A percentile compares a stretch with the other conserved stretches of the same genome.
Conservation (phyloP, 108 stramenopile species). For the Asterionellopsis glacialis region DNA sequence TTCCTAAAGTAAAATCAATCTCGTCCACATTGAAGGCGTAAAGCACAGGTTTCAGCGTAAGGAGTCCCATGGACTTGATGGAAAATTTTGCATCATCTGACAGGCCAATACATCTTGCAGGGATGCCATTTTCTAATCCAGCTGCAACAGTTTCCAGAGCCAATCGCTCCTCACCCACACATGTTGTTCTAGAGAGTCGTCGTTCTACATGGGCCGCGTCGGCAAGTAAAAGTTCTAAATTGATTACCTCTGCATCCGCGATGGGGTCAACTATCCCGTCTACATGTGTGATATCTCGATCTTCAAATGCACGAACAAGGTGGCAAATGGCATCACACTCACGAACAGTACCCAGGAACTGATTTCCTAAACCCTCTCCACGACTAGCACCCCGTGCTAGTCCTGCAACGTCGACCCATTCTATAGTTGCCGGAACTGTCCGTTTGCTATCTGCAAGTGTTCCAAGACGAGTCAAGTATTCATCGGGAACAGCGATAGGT, state of each 20-base stretch:
- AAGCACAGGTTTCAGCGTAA: constrained; percentile 82
- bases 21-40: constrained; percentile 94
- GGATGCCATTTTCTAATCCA: constrained; percentile 51
- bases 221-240: constrained; percentile 82
- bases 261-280: constrained; percentile 87
- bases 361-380: constrained; percentile 94
- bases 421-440: constrained; percentile 70
- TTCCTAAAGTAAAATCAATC: constrained; percentile 41
- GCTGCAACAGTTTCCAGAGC: constrained; percentile 52
- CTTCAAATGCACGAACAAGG: constrained; percentile 77
- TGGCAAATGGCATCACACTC: constrained; percentile 86
- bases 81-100: constrained; percentile 26
- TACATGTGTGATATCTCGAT: constrained; percentile 80
- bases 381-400: constrained; percentile 85
- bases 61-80: constrained; percentile 67
- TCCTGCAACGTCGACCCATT: constrained; percentile 94
- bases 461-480: constrained; percentile 36
- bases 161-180: constrained; percentile 47
- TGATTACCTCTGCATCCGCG: constrained; percentile 84
- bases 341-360: constrained; percentile 83
- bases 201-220: constrained; percentile 87
- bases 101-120: constrained; percentile 59
- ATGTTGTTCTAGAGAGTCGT: constrained; percentile 57
- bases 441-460: constrained; percentile 14
- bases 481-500: constrained; percentile 76